Evolutionary conservation across 768 basidiomycete species (phyloP).

Genomic region (Suillus tomentosus): DNA sequence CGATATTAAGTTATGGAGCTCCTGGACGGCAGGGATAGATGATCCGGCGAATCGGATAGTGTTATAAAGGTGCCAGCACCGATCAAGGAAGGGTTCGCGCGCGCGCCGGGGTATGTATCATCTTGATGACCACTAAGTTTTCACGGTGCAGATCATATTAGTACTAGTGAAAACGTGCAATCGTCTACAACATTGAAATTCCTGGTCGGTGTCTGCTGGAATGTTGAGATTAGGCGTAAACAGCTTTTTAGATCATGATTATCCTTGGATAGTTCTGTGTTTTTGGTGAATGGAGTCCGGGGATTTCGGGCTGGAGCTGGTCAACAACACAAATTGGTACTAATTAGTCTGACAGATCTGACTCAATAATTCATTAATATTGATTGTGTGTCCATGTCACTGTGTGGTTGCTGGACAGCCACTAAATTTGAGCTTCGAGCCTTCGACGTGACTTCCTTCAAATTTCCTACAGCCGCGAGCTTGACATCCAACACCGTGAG

Average conservation of each 20-base stretch:
- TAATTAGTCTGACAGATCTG: background rate
- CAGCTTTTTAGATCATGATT: background rate
- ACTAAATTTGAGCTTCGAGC: background rate
- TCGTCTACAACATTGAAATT: background rate
- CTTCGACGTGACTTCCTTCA: background rate
- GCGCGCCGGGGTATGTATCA: background rate
- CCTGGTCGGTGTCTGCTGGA: background rate
- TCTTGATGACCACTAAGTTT: background rate
- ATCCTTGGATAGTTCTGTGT: no score
- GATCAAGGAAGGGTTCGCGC: background rate
- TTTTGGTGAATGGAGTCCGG: background rate
- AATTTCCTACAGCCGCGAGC: constrained; percentile 2
- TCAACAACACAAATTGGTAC: background rate
- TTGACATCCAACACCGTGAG: constrained; percentile 2
- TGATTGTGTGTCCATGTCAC: background rate
- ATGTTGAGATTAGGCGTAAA: constrained; percentile 8
- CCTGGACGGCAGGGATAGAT: background rate
- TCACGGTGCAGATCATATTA: background rate
- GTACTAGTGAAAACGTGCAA: background rate
- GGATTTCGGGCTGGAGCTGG: background rate
- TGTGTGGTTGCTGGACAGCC: background rate
- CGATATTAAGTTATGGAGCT: background rate
- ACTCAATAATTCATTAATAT: constrained; percentile 1
- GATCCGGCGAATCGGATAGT: background rate
- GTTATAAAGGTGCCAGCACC: background rate